A percentile compares a stretch with the other conserved stretches of the same genome.
These are phyloP conservation scores for Puccinia brachypodii DNA, from an alignment of 1,284 basidiomycete genomes.

Conservation along the genomic window DNA sequence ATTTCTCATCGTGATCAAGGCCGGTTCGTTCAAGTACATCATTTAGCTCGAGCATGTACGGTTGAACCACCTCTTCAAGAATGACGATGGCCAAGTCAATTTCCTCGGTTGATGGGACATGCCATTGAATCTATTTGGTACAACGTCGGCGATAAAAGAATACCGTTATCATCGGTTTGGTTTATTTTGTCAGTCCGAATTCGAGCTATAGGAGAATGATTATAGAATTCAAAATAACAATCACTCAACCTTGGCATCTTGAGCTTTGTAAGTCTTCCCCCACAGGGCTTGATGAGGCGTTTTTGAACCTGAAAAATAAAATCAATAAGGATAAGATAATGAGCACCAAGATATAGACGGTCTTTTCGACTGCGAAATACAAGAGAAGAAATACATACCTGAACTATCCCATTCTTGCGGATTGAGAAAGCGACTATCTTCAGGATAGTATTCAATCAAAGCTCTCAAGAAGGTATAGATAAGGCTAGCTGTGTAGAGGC, in stretches of 20 bases:
- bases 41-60: slow-evolving; percentile 71
- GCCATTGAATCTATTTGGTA: slow-evolving; percentile 71
- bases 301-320: slow-evolving; percentile 66
- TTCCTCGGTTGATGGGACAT: slow-evolving; percentile 73
- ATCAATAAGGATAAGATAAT: neutral
- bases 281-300: slow-evolving; percentile 73
- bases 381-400: slow-evolving; percentile 60
- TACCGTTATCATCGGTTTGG: too few species aligned
- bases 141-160: too few species aligned
- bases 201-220: neutral
- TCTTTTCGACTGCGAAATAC: neutral
- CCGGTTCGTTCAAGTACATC: slow-evolving; percentile 57
- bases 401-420: slow-evolving; percentile 74
- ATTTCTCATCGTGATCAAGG: slow-evolving; percentile 42
- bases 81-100: slow-evolving; percentile 79
- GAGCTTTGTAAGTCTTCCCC: slow-evolving; percentile 77
- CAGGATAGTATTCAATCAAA: slow-evolving; percentile 74
- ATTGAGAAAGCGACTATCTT: slow-evolving; percentile 81
- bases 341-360: neutral
- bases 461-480: slow-evolving; percentile 76
- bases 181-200: neutral
- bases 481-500: slow-evolving; percentile 75
- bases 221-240: neutral
- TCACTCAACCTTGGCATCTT: slow-evolving; percentile 65
- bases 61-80: slow-evolving; percentile 69